Base-by-base conservation (phyloP, 345 rosid species). In the Rhodomyrtus tomentosa region DNA sequence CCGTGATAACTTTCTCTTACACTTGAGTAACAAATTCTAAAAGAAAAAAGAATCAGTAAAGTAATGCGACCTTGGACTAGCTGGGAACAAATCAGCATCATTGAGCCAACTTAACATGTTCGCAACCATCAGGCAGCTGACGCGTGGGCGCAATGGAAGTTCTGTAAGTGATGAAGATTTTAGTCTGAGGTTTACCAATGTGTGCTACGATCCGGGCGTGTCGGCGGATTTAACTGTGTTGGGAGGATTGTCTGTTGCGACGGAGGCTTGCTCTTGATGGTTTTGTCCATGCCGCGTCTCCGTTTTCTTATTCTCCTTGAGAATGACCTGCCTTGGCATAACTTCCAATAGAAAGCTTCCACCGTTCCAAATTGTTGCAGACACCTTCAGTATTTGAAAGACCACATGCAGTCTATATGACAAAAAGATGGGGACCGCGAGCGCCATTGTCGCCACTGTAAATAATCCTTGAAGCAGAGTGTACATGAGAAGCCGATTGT, bases 361-460 rank as follows among this genome's bases (percentile, higher is more conserved):
- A 25, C 99, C 99, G 83, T 95, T 96, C 98, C 98, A 96, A 16
- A 94, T 92, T 0, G 99, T 87, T 9, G 99, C 98, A 0, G 99
- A 95, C 62, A 96, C 89, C 92, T 95, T 96, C 20, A 96, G 93
- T 73, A 95, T 82, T 85, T 96, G 99, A 88, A 96, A 96, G 83
- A 93, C 84, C 51, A 85, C 94, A 25, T 93, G 96, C 55, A 94
- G 87, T 86, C 88, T 59, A 81, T 96, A 95, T 3, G 98, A 95
- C 68, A 95, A 85, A 91, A 96, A 96, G 88, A 96, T 93, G 8
- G 98, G 98, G 56, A 95, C 98, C 0, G 99, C 93, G 86, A 95
- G 93, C 52, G 98, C 99, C 95, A 90, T 93, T 82, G 99, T 95
- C 21, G 99, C 98, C 55, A 95, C 97, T 1, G 99, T 95, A 87